A percentile compares a stretch with the other conserved stretches of the same genome.
phyloP scores from a whole-genome alignment of 441 rosid genomes.

The Gossypium gossypioides region DNA sequence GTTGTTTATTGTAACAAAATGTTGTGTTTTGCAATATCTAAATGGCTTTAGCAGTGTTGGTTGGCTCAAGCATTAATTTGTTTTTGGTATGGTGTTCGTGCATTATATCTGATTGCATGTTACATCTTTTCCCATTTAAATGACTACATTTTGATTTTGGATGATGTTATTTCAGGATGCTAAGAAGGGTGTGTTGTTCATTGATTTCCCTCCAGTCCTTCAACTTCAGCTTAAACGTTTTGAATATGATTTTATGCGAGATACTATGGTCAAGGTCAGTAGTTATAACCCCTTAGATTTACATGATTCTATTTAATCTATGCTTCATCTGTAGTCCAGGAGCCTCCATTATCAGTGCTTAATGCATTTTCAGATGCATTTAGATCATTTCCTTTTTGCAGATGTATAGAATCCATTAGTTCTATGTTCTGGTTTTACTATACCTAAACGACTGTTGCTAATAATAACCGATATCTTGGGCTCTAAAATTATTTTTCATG shows the following conservation, averaged over 20 bases:
- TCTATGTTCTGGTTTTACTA: neutral
- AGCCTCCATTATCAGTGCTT: neutral
- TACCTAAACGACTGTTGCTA: neutral
- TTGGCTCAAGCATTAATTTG: neutral
- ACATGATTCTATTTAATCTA: neutral
- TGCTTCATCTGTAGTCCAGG: neutral
- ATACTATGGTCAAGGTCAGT: constrained; percentile 49
- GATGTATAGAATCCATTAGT: neutral
- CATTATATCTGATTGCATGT: neutral
- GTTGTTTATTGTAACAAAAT: neutral
- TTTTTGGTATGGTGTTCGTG: neutral
- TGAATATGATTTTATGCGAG: constrained; percentile 42
- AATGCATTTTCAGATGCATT: neutral
- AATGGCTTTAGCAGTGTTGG: neutral
- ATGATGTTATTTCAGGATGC: constrained; percentile 34
- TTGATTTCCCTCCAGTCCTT: constrained; percentile 22
- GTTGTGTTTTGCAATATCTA: neutral
- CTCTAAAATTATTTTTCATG: neutral
- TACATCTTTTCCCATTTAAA: neutral
- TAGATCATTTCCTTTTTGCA: neutral
- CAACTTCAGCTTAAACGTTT: constrained; percentile 37
- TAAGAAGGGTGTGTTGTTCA: constrained; percentile 41
- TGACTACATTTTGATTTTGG: neutral
- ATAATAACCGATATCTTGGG: neutral
- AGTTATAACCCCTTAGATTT: neutral